phyloP scores from a whole-genome alignment of 177 flowering plant species.

The Tripterygium wilfordii region DNA sequence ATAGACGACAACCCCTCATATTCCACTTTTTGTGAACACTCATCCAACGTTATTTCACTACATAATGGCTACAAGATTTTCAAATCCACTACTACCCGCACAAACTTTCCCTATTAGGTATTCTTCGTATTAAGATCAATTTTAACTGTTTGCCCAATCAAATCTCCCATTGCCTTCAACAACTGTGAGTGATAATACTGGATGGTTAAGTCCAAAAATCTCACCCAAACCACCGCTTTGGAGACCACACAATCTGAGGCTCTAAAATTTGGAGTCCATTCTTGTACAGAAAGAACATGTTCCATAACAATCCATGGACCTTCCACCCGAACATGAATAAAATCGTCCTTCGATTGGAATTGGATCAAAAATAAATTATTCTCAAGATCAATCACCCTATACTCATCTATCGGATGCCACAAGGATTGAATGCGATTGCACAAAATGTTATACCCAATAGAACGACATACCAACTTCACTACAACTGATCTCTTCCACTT shows the following conservation, averaged over 20 bases:
- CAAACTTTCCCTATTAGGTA: neutral
- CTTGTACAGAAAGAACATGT: neutral
- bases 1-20: too few relatives aligned
- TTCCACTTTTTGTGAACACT: too few relatives aligned
- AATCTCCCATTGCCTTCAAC: neutral
- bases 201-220: neutral
- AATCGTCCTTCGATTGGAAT: neutral
- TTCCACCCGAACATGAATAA: neutral
- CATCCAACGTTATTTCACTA: neutral
- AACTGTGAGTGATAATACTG: neutral
- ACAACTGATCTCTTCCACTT: too few relatives aligned
- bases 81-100: neutral
- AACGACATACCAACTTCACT: too few relatives aligned
- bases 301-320: neutral
- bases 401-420: too few relatives aligned
- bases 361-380: neutral
- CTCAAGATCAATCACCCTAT: neutral
- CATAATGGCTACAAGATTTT: neutral
- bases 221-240: neutral
- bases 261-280: neutral
- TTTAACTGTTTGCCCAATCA: neutral
- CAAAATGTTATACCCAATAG: too few relatives aligned
- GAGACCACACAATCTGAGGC: neutral
- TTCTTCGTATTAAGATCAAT: neutral
- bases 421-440: too few relatives aligned